A percentile compares a stretch with the other conserved stretches of the same genome.
phyloP scores from a whole-genome alignment of 2,329 filamentous ascomycete species.

The Macroventuria anomochaeta region DNA sequence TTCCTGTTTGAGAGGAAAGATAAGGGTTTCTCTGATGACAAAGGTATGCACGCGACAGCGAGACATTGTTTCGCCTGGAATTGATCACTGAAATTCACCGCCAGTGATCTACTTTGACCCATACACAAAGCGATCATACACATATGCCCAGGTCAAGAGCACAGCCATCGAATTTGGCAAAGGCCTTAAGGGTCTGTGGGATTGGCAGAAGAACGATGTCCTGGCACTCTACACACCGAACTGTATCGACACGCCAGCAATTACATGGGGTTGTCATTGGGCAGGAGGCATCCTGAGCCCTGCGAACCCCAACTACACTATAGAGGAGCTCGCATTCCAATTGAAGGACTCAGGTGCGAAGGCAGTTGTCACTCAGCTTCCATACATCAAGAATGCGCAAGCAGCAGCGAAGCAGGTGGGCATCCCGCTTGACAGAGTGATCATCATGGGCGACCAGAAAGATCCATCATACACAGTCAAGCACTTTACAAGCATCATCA shows the following conservation, averaged over 20 bases:
- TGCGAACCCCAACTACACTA: slow-evolving; percentile 86
- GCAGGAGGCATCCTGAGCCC: slow-evolving; percentile 83
- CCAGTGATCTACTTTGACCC: slow-evolving; percentile 80
- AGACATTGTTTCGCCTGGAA: neutral
- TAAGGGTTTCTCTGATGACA: slow-evolving; percentile 71
- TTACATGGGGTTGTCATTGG: slow-evolving; percentile 82
- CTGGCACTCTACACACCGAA: slow-evolving; percentile 85
- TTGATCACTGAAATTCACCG: slow-evolving; percentile 10
- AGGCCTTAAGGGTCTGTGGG: slow-evolving; percentile 74
- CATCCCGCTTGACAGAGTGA: slow-evolving; percentile 73
- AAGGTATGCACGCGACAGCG: slow-evolving; percentile 59
- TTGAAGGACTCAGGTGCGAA: slow-evolving; percentile 78
- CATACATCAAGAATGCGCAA: slow-evolving; percentile 68
- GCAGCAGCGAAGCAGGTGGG: slow-evolving; percentile 74
- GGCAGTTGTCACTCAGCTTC: slow-evolving; percentile 74
- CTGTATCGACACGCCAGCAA: slow-evolving; percentile 77
- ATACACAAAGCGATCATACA: slow-evolving; percentile 73
- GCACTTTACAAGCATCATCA: slow-evolving; percentile 75
- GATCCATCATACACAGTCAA: slow-evolving; percentile 66
- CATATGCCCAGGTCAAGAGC: slow-evolving; percentile 69
- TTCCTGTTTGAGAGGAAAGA: slow-evolving; percentile 76
- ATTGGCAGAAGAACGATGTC: slow-evolving; percentile 84
- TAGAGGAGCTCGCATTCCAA: slow-evolving; percentile 83
- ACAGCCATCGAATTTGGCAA: slow-evolving; percentile 78
- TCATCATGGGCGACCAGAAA: slow-evolving; percentile 74